Percentiles rank a stretch among this genome's conserved stretches.
Conservation (phyloP, 108 stramenopile genomes). For the Cyclostephanos tholiformis region DNA sequence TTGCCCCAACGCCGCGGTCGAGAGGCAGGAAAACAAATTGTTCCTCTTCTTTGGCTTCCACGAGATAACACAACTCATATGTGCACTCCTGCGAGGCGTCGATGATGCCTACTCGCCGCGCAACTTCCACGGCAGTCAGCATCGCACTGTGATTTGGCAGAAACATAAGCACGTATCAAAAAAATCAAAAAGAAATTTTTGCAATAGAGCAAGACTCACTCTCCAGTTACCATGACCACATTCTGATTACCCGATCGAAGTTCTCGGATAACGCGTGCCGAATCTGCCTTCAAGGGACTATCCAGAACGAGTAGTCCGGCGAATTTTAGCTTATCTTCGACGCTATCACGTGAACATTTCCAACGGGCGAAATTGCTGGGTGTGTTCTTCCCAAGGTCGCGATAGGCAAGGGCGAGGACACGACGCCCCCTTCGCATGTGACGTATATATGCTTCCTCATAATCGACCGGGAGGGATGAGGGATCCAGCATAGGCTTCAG, state of each 20-base stretch:
- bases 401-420: slow-evolving; percentile 85
- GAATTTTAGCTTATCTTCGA: slow-evolving; percentile 80
- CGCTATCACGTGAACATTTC: slow-evolving; percentile 49
- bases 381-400: slow-evolving; percentile 44
- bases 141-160: too few species aligned
- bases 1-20: slow-evolving; percentile 8
- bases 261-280: slow-evolving; percentile 82
- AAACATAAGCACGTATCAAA: too few species aligned
- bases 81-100: slow-evolving; percentile 31
- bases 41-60: background rate
- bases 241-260: slow-evolving; percentile 68
- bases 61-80: slow-evolving; percentile 39
- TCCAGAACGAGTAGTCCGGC: slow-evolving; percentile 94
- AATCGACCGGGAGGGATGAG: slow-evolving; percentile 67
- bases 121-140: slow-evolving; percentile 94
- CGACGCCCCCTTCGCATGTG: slow-evolving; percentile 89
- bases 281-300: slow-evolving; percentile 93
- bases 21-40: slow-evolving; percentile 30
- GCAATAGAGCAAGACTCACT: too few species aligned
- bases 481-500: slow-evolving; percentile 69
- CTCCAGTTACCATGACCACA: slow-evolving; percentile 96
- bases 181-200: too few species aligned
- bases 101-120: slow-evolving; percentile 82
- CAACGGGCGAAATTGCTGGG: slow-evolving; percentile 25
- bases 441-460: slow-evolving; percentile 67